phyloP scores from a whole-genome alignment of 2,329 filamentous ascomycete species.

The Allantophomopsis cytisporea region DNA sequence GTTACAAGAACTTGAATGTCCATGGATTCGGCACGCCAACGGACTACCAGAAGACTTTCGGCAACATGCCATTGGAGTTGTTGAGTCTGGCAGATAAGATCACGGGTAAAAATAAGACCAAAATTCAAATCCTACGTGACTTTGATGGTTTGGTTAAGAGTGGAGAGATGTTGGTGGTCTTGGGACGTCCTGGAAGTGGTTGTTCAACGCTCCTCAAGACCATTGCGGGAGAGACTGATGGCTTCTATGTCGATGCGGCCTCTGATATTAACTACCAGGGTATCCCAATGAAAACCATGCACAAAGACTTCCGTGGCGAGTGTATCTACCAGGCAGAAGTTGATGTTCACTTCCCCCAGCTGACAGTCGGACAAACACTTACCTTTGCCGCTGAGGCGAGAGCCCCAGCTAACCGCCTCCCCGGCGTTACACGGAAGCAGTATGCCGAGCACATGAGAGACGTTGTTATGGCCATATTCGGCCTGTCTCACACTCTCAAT shows the following conservation, averaged over 20 bases:
- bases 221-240: conserved; percentile 36
- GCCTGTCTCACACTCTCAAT: conserved; percentile 48
- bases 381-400: conserved; percentile 49
- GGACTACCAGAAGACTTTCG: conserved; percentile 56
- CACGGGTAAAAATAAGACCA: conserved; percentile 37
- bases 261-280: conserved; percentile 46
- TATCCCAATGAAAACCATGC: conserved; percentile 32
- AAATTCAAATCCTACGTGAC: conserved; percentile 42
- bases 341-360: conserved; percentile 57
- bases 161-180: conserved; percentile 56
- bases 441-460: conserved; percentile 22
- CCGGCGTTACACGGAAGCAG: conserved; percentile 42
- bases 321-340: conserved; percentile 64
- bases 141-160: conserved; percentile 51
- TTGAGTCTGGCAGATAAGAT: conserved; percentile 30
- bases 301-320: conserved; percentile 49
- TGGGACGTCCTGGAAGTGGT: conserved; percentile 51
- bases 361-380: conserved; percentile 59
- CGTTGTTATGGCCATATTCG: conserved; percentile 51
- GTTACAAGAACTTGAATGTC: conserved; percentile 55
- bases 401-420: conserved; percentile 20
- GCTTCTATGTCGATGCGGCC: conserved; percentile 33
- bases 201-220: conserved; percentile 51
- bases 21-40: conserved; percentile 55
- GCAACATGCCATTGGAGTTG: conserved; percentile 42